phyloP scores from a whole-genome alignment of 768 basidiomycete species.

The Lentinula guzmanii region DNA sequence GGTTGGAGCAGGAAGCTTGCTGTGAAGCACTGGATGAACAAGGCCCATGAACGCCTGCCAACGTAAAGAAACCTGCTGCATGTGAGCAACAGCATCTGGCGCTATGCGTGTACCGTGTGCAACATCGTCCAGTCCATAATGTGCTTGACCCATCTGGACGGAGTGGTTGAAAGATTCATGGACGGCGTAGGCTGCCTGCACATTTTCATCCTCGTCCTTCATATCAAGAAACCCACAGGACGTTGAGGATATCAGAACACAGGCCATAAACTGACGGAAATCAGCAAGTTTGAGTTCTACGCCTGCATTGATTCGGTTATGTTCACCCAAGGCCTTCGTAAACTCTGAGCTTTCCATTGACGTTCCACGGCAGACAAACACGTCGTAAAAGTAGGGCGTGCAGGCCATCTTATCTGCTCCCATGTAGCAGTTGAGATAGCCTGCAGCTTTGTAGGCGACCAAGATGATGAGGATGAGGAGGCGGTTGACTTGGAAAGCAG shows the following conservation, averaged over 20 bases:
- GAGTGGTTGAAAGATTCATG: conserved; percentile 1
- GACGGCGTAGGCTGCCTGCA: not conserved
- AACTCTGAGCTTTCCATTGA: not conserved
- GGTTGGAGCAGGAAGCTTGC: not conserved
- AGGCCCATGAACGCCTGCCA: not conserved
- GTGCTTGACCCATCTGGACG: not conserved
- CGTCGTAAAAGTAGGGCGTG: not conserved
- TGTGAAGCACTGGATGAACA: not conserved
- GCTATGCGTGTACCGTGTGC: not conserved
- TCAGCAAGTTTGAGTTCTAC: not conserved
- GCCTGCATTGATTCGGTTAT: not conserved
- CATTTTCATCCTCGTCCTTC: not conserved
- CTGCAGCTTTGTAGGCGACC: not conserved
- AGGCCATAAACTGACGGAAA: not conserved
- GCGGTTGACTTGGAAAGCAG: not conserved
- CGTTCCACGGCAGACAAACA: not conserved
- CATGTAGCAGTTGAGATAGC: no score
- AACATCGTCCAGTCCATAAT: not conserved
- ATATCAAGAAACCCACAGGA: not conserved
- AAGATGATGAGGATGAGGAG: conserved; percentile 3
- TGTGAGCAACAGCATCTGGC: not conserved
- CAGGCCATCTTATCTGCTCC: not conserved
- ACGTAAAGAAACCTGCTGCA: not conserved
- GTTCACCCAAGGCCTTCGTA: not conserved
- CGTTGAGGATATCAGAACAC: not conserved